Base-by-base conservation (phyloP, 148 eudicot species). In the Rhododendron henanense region DNA sequence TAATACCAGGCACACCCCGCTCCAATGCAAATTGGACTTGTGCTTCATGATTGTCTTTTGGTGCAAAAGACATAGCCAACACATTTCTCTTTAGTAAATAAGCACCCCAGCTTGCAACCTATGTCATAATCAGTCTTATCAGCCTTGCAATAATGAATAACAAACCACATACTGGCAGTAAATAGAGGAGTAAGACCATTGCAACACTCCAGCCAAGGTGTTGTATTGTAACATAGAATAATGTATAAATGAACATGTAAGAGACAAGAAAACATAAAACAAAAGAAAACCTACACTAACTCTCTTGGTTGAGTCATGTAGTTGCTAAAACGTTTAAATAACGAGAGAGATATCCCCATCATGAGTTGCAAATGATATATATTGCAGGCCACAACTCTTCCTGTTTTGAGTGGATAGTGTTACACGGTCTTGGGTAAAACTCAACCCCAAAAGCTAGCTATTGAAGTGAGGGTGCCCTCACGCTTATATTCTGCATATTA, bases 11-110 rank as follows among this genome's bases (percentile, higher is more conserved):
- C n/a, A 94, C 94, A 11, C 96, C 96, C 85, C 96, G 88, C 85
- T 94, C 94, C 77, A 94, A 90, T 33, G 94, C 96, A 89, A 93
- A 93, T 79, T 93, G 96, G 81, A 93, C 93, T 82, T 93, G 94
- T n/a, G 96, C 94, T 89, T 92, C 93, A 82, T 93, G 96, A 51
- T 93, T 90, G 87, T 93, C 96, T 87, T 92, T 90, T 21, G 96
- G 96, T 23, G 96, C 96, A 85, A 94, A 92, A 81, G 96, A 92
- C 93, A 94, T 90, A 48, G 97, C 86, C 77, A 94, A 81, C 28
- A 93, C 93, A 83, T 94, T 90, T 89, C 90, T 92, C 80, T 90
- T 88, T 87, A 88, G 89, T 21, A 94, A 91, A 82, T 94, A 94
- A 35, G 95, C 94, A 81, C 97, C 97, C 93, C 91, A 94, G 87